Percentiles rank a stretch among this genome's conserved stretches.
phyloP scores from a whole-genome alignment of 805 yeast species.

The Kluyveromyces nonfermentans region DNA sequence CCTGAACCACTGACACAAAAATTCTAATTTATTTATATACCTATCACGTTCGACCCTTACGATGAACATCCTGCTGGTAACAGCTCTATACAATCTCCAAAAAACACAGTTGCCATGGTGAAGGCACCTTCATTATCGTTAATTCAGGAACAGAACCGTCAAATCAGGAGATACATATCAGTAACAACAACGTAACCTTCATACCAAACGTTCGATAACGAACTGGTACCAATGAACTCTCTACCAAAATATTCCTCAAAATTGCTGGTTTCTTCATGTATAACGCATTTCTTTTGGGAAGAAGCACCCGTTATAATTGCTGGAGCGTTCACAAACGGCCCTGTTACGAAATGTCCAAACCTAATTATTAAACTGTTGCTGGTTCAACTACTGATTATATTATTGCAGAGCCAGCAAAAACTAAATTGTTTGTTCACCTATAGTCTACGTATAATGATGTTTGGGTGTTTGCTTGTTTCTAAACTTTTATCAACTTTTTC shows the following conservation, averaged over 20 bases:
- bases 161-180: not conserved
- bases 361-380: not conserved
- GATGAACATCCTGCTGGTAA: not conserved
- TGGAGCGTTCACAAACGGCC: no score
- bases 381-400: not conserved
- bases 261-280: not conserved
- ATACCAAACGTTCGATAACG: not conserved
- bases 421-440: no score
- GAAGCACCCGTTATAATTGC: not conserved
- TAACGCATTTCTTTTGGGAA: not conserved
- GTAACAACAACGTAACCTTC: not conserved
- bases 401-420: not conserved
- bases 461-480: not conserved
- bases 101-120: not conserved
- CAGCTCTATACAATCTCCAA: not conserved
- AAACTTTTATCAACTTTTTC: no score
- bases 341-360: not conserved
- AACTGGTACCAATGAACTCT: not conserved
- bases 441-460: no score
- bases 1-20: no score
- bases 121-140: not conserved
- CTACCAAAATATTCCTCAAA: not conserved
- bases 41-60: not conserved
- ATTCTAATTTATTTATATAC: not conserved
- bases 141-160: no score